A percentile compares a stretch with the other conserved stretches of the same genome.
These are phyloP conservation scores for Entomortierella parvispora DNA, from an alignment of 192 early-diverging fungal species.

Conservation along the genomic window DNA sequence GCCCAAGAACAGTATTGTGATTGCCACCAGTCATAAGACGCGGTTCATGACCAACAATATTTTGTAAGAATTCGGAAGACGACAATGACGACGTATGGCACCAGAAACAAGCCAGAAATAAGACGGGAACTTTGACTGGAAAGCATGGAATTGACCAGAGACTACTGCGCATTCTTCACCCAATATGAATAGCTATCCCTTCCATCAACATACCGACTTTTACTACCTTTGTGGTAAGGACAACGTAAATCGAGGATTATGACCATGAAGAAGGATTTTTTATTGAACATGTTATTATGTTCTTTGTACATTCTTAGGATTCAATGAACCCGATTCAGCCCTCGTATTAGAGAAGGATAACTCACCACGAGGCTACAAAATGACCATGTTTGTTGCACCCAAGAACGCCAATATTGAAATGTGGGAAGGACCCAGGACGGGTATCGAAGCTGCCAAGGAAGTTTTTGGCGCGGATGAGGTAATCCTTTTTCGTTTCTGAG, in stretches of 20 bases:
- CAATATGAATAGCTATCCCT: slow-evolving; percentile 75
- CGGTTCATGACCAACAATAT: slow-evolving; percentile 91
- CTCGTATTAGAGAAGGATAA: slow-evolving; percentile 69
- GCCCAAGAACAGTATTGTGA: slow-evolving; percentile 71
- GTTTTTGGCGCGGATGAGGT: slow-evolving; percentile 90
- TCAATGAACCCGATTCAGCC: slow-evolving; percentile 92
- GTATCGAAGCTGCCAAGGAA: slow-evolving; percentile 77
- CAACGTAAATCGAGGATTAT: no score
- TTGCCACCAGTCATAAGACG: slow-evolving; percentile 80
- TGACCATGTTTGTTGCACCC: slow-evolving; percentile 89
- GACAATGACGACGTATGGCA: no score
- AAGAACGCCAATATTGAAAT: slow-evolving; percentile 78
- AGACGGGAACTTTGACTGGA: not conserved
- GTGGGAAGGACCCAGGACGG: slow-evolving; percentile 94
- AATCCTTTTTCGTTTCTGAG: slow-evolving; percentile 8
- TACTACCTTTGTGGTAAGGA: slow-evolving; percentile 75
- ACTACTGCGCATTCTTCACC: no score
- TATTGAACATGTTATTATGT: no score
- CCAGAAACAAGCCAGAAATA: no score
- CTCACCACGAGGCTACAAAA: slow-evolving; percentile 74
- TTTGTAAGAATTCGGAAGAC: slow-evolving; percentile 76
- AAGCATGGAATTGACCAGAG: not conserved
- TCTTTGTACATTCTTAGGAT: no score
- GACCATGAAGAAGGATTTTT: no score
- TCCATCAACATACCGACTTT: slow-evolving; percentile 94